Base-by-base conservation (phyloP, 140 eudicot genomes). In the Stevia rebaudiana region DNA sequence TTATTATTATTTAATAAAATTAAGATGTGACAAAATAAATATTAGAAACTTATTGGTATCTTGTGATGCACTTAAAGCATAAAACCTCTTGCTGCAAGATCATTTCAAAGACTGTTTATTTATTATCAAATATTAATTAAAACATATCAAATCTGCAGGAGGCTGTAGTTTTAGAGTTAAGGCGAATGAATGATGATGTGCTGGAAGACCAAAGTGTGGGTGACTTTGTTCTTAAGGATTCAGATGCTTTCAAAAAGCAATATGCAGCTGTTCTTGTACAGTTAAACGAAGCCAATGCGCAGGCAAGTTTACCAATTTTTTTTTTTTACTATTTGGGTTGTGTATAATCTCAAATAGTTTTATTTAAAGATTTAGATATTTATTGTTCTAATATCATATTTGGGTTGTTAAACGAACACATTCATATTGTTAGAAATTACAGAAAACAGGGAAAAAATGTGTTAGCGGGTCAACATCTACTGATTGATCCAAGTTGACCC, bases 201-300 rank as follows among this genome's bases (percentile, higher is more conserved):
- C 62, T 78, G 63, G 95, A 87, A 74, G 82, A 80, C 72, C 81
- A 78, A 75, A 81, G 59, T 35, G 65, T 74, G 21, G 83, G 85
- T 59, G 81, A 77, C 42, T 31, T 54, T 56, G 65, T 81, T 69
- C 83, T 91, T 35, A 80, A 79, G 79, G 85, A 87, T 71, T 79
- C 90, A 9, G 96, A 87, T 18, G 68, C 83, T 17, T 91, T 91
- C 61, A 82, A 82, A 67, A 91, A 87, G 74, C 88, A 87, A 77
- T 87, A 87, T 75, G 96, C 95, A 48, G 98, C 92, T 40, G 85
- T 87, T 46, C 83, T 91, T 39, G 70, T 81, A 69, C 94, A 81
- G 63, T 56, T 91, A 68, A 71, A 82, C 63, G 91, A 84, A 65
- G 87, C 80, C 50, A 82, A 87, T 77, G 78, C 80, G 25, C 81